Evolutionary conservation across 352 stramenopile genomes (phyloP).

Genomic region (Phytopythium vexans): DNA sequence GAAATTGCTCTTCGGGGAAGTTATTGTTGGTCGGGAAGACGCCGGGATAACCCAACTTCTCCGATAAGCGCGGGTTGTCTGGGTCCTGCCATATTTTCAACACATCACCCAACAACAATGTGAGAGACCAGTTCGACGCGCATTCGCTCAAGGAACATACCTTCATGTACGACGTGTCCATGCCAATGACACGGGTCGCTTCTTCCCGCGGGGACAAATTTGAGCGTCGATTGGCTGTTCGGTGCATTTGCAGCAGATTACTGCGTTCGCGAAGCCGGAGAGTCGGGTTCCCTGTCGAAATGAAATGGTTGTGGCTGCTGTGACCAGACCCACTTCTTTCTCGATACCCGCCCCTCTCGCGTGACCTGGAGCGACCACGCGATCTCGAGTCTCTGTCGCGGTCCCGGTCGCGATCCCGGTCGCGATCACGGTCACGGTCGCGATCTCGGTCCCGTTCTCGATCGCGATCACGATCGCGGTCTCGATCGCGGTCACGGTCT

Average conservation of each 20-base stretch:
- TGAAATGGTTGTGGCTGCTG: slow-evolving; percentile 40
- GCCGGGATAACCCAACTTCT: slow-evolving; percentile 67
- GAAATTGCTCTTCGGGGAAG: slow-evolving; percentile 82
- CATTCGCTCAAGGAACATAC: slow-evolving; percentile 15
- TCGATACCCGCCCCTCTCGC: slow-evolving; percentile 20
- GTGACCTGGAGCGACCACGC: slow-evolving; percentile 34
- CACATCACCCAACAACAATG: neutral
- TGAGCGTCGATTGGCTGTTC: slow-evolving; percentile 38
- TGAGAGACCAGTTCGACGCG: neutral
- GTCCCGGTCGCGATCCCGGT: slow-evolving; percentile 23
- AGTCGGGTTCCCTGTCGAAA: slow-evolving; percentile 39
- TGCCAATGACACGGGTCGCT: slow-evolving; percentile 53
- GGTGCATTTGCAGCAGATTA: slow-evolving; percentile 78
- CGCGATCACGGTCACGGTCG: slow-evolving; percentile 26
- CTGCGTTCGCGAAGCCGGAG: slow-evolving; percentile 62
- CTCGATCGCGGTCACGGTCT: slow-evolving; percentile 31
- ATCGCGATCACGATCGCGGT: slow-evolving; percentile 11
- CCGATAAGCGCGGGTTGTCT: slow-evolving; percentile 58
- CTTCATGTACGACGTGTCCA: slow-evolving; percentile 76
- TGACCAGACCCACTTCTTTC: slow-evolving; percentile 10
- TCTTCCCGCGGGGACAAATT: slow-evolving; percentile 47
- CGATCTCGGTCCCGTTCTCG: slow-evolving; percentile 20
- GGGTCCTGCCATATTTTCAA: slow-evolving; percentile 36
- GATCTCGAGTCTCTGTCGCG: slow-evolving; percentile 27
- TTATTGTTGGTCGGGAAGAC: slow-evolving; percentile 75